Evolutionary conservation across 2,329 filamentous ascomycete species (phyloP).

Genomic region (Torrubiella hemipterigena): DNA sequence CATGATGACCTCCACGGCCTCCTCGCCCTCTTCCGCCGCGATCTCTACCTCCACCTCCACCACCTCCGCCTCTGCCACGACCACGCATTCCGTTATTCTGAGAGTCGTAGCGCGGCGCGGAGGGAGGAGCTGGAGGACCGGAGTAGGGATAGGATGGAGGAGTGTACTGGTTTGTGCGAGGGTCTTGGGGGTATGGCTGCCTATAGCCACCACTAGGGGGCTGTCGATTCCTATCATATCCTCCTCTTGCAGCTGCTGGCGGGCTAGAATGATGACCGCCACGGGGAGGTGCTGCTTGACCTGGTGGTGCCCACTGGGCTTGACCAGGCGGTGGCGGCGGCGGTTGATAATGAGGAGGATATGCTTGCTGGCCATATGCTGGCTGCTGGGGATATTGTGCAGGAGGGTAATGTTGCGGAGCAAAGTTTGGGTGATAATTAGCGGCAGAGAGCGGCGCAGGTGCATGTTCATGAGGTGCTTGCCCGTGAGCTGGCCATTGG

Average conservation of each 20-base stretch:
- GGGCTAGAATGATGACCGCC: slow-evolving; percentile 32
- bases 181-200: slow-evolving; percentile 27
- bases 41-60: slow-evolving; percentile 22
- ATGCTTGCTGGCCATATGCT: slow-evolving; percentile 20
- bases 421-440: slow-evolving; percentile 48
- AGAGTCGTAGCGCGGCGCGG: slow-evolving; percentile 20
- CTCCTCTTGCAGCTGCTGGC: slow-evolving; percentile 6
- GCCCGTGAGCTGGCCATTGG: slow-evolving; percentile 28
- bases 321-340: slow-evolving; percentile 20
- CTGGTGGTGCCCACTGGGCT: slow-evolving; percentile 21
- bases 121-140: slow-evolving; percentile 23
- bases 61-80: slow-evolving; percentile 23
- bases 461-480: slow-evolving; percentile 30
- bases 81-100: slow-evolving; percentile 21
- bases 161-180: slow-evolving; percentile 20
- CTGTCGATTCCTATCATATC: slow-evolving; percentile 11
- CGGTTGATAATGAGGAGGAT: slow-evolving; percentile 19
- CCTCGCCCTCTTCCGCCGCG: slow-evolving; percentile 23
- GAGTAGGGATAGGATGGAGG: slow-evolving; percentile 25
- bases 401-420: slow-evolving; percentile 38
- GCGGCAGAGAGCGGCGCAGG: slow-evolving; percentile 35
- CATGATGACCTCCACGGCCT: slow-evolving; percentile 26
- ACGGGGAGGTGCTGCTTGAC: too few relatives aligned
- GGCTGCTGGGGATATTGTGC: slow-evolving; percentile 31
- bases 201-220: slow-evolving; percentile 14